Conservation (phyloP, 345 rosid species). For the Salix koriyanagi region DNA sequence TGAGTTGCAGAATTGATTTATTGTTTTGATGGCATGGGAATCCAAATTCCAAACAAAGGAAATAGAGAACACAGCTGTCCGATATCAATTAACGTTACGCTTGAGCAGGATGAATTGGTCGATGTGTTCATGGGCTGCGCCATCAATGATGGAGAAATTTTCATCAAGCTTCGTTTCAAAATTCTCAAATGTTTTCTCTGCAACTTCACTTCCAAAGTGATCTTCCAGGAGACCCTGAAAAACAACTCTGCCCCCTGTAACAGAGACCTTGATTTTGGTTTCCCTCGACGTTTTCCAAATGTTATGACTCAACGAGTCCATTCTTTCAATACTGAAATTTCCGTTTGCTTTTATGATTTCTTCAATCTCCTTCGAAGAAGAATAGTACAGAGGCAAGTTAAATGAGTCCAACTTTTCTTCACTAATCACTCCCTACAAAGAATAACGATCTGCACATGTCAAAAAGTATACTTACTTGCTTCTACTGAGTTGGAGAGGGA, state of each 20-base stretch:
- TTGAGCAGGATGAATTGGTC: background rate
- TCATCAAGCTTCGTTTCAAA: background rate
- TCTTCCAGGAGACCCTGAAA: conserved; percentile 7
- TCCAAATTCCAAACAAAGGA: too few relatives aligned
- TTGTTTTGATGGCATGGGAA: too few relatives aligned
- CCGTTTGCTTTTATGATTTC: background rate
- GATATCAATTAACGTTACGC: background rate
- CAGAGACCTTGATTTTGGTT: background rate
- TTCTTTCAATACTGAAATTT: background rate
- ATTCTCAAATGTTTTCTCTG: conserved; percentile 1
- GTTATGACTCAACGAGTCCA: conserved; percentile 7
- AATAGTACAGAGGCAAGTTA: background rate
- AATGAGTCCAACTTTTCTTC: conserved; percentile 1
- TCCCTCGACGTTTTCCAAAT: background rate
- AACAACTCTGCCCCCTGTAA: background rate
- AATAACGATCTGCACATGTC: too few relatives aligned
- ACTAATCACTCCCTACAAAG: background rate
- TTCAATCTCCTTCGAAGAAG: background rate
- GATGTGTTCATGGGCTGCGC: background rate
- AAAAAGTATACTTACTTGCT: too few relatives aligned
- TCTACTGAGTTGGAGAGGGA: background rate
- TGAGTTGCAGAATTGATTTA: too few relatives aligned
- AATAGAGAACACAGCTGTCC: too few relatives aligned
- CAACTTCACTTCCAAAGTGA: conserved; percentile 15
- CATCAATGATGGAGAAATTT: background rate